Evolutionary conservation across 805 yeast species (phyloP).

Genomic region (Saccharomyces mikatae): DNA sequence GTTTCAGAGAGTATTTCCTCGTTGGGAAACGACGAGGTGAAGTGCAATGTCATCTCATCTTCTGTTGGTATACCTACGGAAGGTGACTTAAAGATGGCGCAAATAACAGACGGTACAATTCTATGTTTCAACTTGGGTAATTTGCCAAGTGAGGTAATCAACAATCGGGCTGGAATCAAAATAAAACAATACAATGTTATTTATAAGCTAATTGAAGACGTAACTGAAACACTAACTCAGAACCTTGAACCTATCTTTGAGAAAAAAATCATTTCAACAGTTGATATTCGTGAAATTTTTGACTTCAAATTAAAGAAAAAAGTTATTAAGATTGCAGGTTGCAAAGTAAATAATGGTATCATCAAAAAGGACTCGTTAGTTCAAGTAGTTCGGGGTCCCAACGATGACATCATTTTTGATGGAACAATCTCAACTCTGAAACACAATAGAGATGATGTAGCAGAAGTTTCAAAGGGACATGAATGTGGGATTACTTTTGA

Average conservation of each 20-base stretch:
- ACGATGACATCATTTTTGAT: slow-evolving; percentile 35
- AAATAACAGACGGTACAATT: slow-evolving; percentile 61
- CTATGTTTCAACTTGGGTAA: slow-evolving; percentile 66
- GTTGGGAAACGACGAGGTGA: slow-evolving; percentile 83
- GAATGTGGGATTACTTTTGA: slow-evolving; percentile 84
- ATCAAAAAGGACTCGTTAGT: slow-evolving; percentile 52
- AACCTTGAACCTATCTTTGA: slow-evolving; percentile 61
- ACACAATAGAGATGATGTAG: slow-evolving; percentile 71
- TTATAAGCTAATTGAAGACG: slow-evolving; percentile 80
- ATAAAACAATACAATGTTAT: slow-evolving; percentile 69
- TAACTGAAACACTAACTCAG: slow-evolving; percentile 53
- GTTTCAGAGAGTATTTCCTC: slow-evolving; percentile 70
- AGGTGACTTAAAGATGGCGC: slow-evolving; percentile 58
- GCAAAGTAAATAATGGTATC: slow-evolving; percentile 64
- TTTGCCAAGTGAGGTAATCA: slow-evolving; percentile 52
- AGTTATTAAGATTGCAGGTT: slow-evolving; percentile 71
- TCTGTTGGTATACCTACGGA: slow-evolving; percentile 76
- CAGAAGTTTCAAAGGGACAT: slow-evolving; percentile 70
- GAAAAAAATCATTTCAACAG: slow-evolving; percentile 56
- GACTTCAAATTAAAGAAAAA: slow-evolving; percentile 54
- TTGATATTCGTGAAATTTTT: slow-evolving; percentile 64
- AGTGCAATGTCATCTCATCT: slow-evolving; percentile 55
- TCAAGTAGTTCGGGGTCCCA: slow-evolving; percentile 45
- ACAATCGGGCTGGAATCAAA: slow-evolving; percentile 48
- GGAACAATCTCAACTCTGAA: slow-evolving; percentile 70